Base-by-base conservation (phyloP, 768 basidiomycete species). In the Cubamyces lactineus region DNA sequence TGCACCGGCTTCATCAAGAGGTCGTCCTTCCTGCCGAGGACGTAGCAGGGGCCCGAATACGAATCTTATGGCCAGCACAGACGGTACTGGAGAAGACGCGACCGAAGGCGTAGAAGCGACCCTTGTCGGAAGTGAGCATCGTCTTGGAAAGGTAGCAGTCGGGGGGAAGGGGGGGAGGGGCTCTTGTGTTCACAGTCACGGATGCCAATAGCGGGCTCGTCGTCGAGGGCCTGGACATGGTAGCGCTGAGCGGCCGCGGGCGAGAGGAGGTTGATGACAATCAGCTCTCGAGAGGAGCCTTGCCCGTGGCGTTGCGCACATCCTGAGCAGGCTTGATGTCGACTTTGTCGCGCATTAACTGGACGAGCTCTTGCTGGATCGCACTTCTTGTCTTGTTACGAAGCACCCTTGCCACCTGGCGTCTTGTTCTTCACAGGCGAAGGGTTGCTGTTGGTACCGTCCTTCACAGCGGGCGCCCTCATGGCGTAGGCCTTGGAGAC, bases 61-160 rank as follows among this genome's bases (percentile, higher is more conserved):
- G 94, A 79, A 98, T 86, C 82, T 99, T 99, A 73, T 96, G 97
- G 58, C 97, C 97, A 59, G 97, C 86, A 68, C 86, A 88, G 73
- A 98, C 95, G 64, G 95, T 98, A 73, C 97, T 97, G 66, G 97
- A 92, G 86, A 99, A 99, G 81, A 99, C 89, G 85, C 97, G 97
- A 78, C 97, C 97, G 78, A 99, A 99, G 64, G 97, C 97, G 79
- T 98, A 98, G 91, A 98, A 99, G 63, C 97, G 95, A 72, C 97
- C 97, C 81, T 98, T 98, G 79, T 99, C 97, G 69, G 97, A 97
- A 43, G 97, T 98, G 66, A 97, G 97, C 71, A 98, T 97, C 97
- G 98, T 98, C 88, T 98, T 98, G 69, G 96, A 98, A 79, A 99
- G 83, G 79, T 99, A 99, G 66, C 96, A 86, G 73, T 98, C 95